Base-by-base conservation (phyloP, 768 basidiomycete species). In the Sarcodon sp. region DNA sequence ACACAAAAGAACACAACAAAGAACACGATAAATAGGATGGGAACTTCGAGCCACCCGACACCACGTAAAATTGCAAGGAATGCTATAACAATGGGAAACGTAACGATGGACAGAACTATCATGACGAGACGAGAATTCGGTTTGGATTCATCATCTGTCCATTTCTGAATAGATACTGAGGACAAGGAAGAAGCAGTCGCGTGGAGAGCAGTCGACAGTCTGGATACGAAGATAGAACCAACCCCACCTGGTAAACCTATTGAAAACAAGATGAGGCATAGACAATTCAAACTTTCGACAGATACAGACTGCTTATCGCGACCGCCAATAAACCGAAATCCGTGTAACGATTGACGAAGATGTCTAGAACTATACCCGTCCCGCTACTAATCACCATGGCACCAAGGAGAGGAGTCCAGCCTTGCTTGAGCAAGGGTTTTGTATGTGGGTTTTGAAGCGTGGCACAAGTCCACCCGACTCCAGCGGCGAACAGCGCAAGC, bases 371-470 rank as follows among this genome's bases (percentile, higher is more conserved):
- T 52, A 97, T 82, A 0, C 96, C 96, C 0, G 94, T 87, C 0
- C 78, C 88, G 49, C 80, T 85, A 55, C 80, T 84, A 55, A 94
- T 87, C 39, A 77, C 61, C 88, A 94, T 91, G 6, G 90, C 89
- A n/a, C 79, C 78, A 48, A 96, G 82, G 1, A 98, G 71, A 0
- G 96, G 92, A 0, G 73, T 66, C 96, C 96, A 99, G 2, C 94
- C 96, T 45, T 87, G 76, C 39, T 70, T 73, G 7, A 97, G 71
- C 2, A 97, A 74, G 5, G 79, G 76, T 47, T 74, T 73, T 12
- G 87, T 83, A 57, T 78, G 66, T 46, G 69, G 64, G 61, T 96
- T 94, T 3, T 75, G 72, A 38, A 74, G 64, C 0, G 83, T 82
- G 54, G 77, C 58, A 7, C 77, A 52, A 5, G 75, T 61, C 58